Percentiles rank a stretch among this genome's conserved stretches.
phyloP scores from a whole-genome alignment of 108 stramenopile genomes.

The Fistulifera pelliculosa region DNA sequence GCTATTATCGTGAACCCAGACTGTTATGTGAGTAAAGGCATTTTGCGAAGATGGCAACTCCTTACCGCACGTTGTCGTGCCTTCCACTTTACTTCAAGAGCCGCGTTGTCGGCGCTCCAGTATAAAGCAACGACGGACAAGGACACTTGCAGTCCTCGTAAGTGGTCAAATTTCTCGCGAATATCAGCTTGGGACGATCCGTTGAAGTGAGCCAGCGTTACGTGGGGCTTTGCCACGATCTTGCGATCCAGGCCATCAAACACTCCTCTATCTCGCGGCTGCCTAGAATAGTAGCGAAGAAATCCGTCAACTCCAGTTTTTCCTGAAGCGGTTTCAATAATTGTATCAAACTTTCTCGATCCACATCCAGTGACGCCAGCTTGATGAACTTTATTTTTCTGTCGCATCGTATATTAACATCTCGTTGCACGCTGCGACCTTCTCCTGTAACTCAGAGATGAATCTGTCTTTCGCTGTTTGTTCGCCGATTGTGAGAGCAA shows the following conservation, averaged over 20 bases:
- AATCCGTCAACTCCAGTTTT: slow-evolving; percentile 22
- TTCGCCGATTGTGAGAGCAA: slow-evolving; percentile 16
- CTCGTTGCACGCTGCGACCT: slow-evolving; percentile 15
- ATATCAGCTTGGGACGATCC: slow-evolving; percentile 24
- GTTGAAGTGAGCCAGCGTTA: slow-evolving; percentile 49
- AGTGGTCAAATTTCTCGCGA: slow-evolving; percentile 14
- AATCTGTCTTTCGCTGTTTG: slow-evolving; percentile 26
- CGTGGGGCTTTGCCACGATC: slow-evolving; percentile 29
- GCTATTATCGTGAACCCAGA: slow-evolving; percentile 29
- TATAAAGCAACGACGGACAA: slow-evolving; percentile 24
- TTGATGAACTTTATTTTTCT: neutral
- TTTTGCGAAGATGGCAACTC: slow-evolving; percentile 37
- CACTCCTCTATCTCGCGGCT: neutral
- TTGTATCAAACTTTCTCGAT: neutral
- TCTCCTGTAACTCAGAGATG: slow-evolving; percentile 20
- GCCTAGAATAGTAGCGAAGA: slow-evolving; percentile 20
- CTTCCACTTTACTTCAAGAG: slow-evolving; percentile 41
- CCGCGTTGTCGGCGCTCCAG: slow-evolving; percentile 38
- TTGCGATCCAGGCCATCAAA: slow-evolving; percentile 3
- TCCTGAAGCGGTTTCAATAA: slow-evolving; percentile 44
- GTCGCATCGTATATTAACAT: neutral
- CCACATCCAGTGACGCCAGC: neutral
- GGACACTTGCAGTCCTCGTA: slow-evolving; percentile 19
- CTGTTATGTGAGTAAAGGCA: slow-evolving; percentile 64
- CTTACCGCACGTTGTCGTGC: slow-evolving; percentile 5